These are phyloP conservation scores for Hypoxylon sp. DNA, from an alignment of 2,329 filamentous ascomycete genomes.

Conservation along the genomic window DNA sequence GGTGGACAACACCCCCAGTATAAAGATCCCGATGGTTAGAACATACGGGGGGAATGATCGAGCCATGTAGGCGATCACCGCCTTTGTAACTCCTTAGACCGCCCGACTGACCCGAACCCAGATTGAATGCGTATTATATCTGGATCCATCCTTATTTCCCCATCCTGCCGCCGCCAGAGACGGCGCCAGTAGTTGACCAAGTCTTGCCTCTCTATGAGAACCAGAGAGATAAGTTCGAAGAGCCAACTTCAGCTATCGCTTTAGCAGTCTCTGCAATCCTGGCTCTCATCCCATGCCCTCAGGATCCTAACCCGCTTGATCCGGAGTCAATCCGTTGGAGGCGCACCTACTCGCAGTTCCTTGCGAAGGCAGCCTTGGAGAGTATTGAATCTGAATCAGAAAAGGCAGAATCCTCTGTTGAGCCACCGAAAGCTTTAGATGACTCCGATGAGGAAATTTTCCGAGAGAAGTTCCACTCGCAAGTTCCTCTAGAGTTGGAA, in stretches of 20 bases:
- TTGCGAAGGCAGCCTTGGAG: slow-evolving; percentile 64
- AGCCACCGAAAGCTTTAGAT: slow-evolving; percentile 62
- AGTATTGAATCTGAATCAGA: slow-evolving; percentile 65
- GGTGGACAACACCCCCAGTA: slow-evolving; percentile 33
- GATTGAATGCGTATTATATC: slow-evolving; percentile 66
- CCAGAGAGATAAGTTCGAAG: slow-evolving; percentile 55
- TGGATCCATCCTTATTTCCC: slow-evolving; percentile 67
- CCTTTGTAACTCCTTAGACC: neutral
- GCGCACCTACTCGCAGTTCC: slow-evolving; percentile 64
- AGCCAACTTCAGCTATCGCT: slow-evolving; percentile 61
- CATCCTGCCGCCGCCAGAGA: slow-evolving; percentile 62
- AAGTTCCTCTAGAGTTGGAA: slow-evolving; percentile 63
- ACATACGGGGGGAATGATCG: slow-evolving; percentile 59
- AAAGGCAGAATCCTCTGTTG: slow-evolving; percentile 61
- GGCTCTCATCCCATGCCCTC: slow-evolving; percentile 63
- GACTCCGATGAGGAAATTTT: slow-evolving; percentile 53
- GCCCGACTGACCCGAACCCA: slow-evolving; percentile 40
- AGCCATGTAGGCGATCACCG: slow-evolving; percentile 57
- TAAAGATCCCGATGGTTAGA: slow-evolving; percentile 57
- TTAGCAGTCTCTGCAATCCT: slow-evolving; percentile 65
- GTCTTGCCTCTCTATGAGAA: slow-evolving; percentile 56
- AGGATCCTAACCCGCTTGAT: slow-evolving; percentile 56
- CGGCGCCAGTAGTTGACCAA: slow-evolving; percentile 53
- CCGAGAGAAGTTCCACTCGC: slow-evolving; percentile 61
- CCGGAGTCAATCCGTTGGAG: slow-evolving; percentile 61